Percentiles rank a stretch among this genome's conserved stretches.
Evolutionary conservation across 768 basidiomycete species (phyloP).

Genomic region (Psilocybe sp.): DNA sequence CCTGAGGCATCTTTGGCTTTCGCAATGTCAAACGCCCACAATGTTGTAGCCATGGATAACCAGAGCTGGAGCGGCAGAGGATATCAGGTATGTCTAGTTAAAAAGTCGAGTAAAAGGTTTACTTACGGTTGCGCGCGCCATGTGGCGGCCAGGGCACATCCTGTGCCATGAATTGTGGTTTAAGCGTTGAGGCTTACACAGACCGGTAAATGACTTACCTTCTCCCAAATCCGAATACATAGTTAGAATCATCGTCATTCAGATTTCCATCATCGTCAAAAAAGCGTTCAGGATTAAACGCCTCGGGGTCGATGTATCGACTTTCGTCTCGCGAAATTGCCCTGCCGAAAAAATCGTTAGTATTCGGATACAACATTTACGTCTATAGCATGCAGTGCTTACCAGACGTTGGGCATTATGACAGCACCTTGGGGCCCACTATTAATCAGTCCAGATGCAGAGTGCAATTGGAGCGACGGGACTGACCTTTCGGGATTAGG

Average conservation of each 20-base stretch:
- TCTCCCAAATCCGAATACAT: slow-evolving; percentile 26
- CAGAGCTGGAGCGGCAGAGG: slow-evolving; percentile 8
- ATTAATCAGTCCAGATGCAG: too few relatives aligned
- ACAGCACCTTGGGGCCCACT: too few relatives aligned
- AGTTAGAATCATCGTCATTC: slow-evolving; percentile 10
- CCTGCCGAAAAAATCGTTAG: too few relatives aligned
- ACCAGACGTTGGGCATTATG: too few relatives aligned
- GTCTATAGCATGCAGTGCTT: too few relatives aligned
- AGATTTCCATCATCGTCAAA: too few relatives aligned
- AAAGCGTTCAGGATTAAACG: slow-evolving; percentile 35
- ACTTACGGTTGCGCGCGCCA: slow-evolving; percentile 13
- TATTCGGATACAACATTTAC: too few relatives aligned
- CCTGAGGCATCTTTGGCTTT: slow-evolving; percentile 24
- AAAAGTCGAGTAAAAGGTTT: neutral
- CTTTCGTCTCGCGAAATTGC: too few relatives aligned
- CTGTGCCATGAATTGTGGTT: neutral
- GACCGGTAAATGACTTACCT: slow-evolving; percentile 11
- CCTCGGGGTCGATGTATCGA: slow-evolving; percentile 20
- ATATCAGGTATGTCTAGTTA: neutral
- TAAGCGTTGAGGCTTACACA: neutral
- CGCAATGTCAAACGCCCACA: slow-evolving; percentile 25
- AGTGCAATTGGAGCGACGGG: neutral
- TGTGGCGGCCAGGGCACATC: slow-evolving; percentile 15
- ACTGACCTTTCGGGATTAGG: slow-evolving; percentile 19
- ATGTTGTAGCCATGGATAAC: slow-evolving; percentile 21